Percentiles rank a stretch among this genome's conserved stretches.
These are phyloP conservation scores for Daldinia sp. DNA, from an alignment of 2,329 filamentous ascomycete species.

Conservation along the genomic window DNA sequence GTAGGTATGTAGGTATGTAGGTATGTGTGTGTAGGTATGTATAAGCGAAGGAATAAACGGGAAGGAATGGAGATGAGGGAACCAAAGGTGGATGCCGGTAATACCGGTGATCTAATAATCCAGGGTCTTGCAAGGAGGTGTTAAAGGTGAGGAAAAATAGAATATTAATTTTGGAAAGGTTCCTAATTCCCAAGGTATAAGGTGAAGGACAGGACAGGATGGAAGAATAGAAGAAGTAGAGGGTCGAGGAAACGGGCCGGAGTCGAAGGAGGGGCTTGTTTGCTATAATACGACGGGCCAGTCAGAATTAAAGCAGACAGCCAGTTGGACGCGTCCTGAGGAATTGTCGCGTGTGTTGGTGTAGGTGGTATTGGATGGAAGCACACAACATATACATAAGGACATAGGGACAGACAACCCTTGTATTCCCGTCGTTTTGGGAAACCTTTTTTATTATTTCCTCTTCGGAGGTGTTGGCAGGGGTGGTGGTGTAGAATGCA, in stretches of 20 bases:
- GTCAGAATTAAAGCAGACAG: slow-evolving; percentile 35
- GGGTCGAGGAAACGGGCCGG: slow-evolving; percentile 34
- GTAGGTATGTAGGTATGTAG: slow-evolving; percentile 24
- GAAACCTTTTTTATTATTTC: slow-evolving; percentile 22
- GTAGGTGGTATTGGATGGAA: slow-evolving; percentile 33
- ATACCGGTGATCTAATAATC: slow-evolving; percentile 24
- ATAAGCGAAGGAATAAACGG: slow-evolving; percentile 27
- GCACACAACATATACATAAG: slow-evolving; percentile 25
- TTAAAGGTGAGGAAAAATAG: slow-evolving; percentile 7
- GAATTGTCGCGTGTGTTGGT: slow-evolving; percentile 23
- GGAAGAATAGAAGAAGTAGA: slow-evolving; percentile 26
- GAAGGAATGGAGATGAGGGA: slow-evolving; percentile 30
- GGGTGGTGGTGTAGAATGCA: too few species aligned
- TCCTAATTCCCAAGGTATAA: slow-evolving; percentile 18
- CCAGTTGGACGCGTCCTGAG: slow-evolving; percentile 36
- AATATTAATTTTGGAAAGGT: slow-evolving; percentile 27
- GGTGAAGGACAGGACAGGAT: slow-evolving; percentile 28
- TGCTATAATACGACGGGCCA: slow-evolving; percentile 33
- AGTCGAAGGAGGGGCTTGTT: slow-evolving; percentile 27
- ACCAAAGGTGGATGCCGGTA: slow-evolving; percentile 23
- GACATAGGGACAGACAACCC: slow-evolving; percentile 15
- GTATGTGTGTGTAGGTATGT: slow-evolving; percentile 19
- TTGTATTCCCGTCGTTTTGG: slow-evolving; percentile 33
- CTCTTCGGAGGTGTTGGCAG: slow-evolving; percentile 12
- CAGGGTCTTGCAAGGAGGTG: slow-evolving; percentile 3